These are phyloP conservation scores for Rhynchosporium graminicola DNA, from an alignment of 2,329 filamentous ascomycete genomes.

Conservation along the genomic window DNA sequence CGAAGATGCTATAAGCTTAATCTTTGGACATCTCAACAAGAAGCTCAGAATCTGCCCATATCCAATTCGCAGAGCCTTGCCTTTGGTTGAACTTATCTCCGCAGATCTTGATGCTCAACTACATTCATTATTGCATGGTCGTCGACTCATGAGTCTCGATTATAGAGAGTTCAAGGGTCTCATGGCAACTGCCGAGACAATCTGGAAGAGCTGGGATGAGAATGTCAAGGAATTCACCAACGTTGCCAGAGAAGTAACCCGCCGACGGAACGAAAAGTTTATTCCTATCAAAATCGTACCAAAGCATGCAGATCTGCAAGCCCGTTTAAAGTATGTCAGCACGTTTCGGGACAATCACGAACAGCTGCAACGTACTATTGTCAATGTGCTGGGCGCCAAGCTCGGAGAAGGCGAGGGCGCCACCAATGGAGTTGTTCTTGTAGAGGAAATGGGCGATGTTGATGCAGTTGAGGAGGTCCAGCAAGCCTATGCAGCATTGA, in stretches of 20 bases:
- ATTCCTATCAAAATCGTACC: conserved; percentile 96
- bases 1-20: conserved; percentile 82
- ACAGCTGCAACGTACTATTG: conserved; percentile 92
- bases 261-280: conserved; percentile 94
- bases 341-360: conserved; percentile 98
- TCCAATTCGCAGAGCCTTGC: conserved; percentile 84
- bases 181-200: conserved; percentile 79
- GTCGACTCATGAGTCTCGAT: conserved; percentile 86
- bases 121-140: conserved; percentile 82
- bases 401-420: conserved; percentile 57
- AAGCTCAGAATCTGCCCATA: conserved; percentile 97
- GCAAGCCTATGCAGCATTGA: conserved; percentile 90
- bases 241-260: conserved; percentile 90
- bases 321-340: conserved; percentile 87
- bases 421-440: conserved; percentile 66
- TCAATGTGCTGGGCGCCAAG: conserved; percentile 89
- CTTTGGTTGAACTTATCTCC: conserved; percentile 96
- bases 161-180: conserved; percentile 86
- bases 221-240: conserved; percentile 98
- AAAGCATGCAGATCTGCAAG: conserved; percentile 84
- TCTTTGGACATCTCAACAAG: conserved; percentile 95
- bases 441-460: conserved; percentile 95
- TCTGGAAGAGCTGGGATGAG: conserved; percentile 94
- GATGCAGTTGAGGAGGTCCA: conserved; percentile 96
- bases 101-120: conserved; percentile 85